phyloP scores from a whole-genome alignment of 2,329 filamentous ascomycete genomes.

The Pestalotiopsis sp. region DNA sequence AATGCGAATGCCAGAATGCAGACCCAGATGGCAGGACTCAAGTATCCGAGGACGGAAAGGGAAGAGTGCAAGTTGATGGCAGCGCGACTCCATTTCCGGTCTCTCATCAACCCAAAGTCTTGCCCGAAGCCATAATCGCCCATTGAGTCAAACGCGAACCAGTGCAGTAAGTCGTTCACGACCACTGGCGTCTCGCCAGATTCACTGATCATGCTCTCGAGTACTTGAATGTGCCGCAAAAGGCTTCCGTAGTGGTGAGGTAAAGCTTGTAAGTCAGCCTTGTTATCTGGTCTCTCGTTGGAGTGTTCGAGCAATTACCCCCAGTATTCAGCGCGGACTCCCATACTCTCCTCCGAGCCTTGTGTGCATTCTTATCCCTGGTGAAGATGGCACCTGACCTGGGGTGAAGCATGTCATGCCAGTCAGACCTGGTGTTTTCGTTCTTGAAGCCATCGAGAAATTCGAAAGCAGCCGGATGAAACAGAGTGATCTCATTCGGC shows the following conservation, averaged over 20 bases:
- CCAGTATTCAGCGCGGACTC: background rate
- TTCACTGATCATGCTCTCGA: background rate
- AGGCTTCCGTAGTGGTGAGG: background rate
- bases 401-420: background rate
- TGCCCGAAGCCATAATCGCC: background rate
- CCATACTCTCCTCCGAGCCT: background rate
- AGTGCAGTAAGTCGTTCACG: background rate
- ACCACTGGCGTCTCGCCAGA: background rate
- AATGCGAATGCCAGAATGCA: background rate
- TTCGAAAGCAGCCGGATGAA: background rate
- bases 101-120: background rate
- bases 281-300: too few species aligned
- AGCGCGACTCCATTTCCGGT: background rate
- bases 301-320: too few species aligned
- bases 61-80: background rate
- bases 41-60: background rate
- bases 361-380: background rate
- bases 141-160: background rate
- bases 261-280: too few species aligned
- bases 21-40: background rate
- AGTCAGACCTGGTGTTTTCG: background rate
- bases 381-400: background rate
- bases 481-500: background rate
- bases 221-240: background rate
- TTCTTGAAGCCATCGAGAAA: background rate